These are phyloP conservation scores for Hypocreales sp. DNA, from an alignment of 2,329 filamentous ascomycete species.

Conservation along the genomic window DNA sequence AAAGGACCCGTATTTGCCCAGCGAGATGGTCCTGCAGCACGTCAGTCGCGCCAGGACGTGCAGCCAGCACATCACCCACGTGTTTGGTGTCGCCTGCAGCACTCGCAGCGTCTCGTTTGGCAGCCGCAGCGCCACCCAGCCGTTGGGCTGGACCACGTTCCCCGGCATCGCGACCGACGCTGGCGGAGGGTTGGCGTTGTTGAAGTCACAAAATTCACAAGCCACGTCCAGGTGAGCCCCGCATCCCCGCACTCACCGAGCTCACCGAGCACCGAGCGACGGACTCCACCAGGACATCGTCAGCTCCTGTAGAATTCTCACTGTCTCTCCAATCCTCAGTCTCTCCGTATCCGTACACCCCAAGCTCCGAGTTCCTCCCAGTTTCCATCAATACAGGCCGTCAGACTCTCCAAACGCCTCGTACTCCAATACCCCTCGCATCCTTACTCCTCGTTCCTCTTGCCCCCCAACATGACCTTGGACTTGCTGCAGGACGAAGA, in stretches of 20 bases:
- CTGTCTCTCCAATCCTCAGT: too few species aligned
- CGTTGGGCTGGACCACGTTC: conserved; percentile 31
- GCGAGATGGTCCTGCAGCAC: conserved; percentile 55
- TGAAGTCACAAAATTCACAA: neutral
- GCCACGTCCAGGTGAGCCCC: conserved; percentile 16
- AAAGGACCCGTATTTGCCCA: conserved; percentile 89
- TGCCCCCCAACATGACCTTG: neutral
- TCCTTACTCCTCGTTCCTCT: too few species aligned
- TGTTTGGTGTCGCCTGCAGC: conserved; percentile 43
- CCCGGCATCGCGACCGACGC: conserved; percentile 10
- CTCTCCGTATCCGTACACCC: too few species aligned
- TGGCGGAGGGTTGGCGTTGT: neutral
- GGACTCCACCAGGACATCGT: too few species aligned
- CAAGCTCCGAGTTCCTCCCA: too few species aligned
- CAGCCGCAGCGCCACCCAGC: conserved; percentile 44
- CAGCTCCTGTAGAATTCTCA: too few species aligned
- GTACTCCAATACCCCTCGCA: too few species aligned
- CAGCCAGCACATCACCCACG: too few species aligned
- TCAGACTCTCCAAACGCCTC: too few species aligned
- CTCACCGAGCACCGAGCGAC: too few species aligned
- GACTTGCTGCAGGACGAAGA: neutral
- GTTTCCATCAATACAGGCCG: too few species aligned
- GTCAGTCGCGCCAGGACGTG: conserved; percentile 12
- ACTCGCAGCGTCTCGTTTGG: conserved; percentile 42
- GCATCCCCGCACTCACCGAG: conserved; percentile 6